Evolutionary conservation across 2,329 filamentous ascomycete genomes (phyloP).

Genomic region (Metarhizium album): DNA sequence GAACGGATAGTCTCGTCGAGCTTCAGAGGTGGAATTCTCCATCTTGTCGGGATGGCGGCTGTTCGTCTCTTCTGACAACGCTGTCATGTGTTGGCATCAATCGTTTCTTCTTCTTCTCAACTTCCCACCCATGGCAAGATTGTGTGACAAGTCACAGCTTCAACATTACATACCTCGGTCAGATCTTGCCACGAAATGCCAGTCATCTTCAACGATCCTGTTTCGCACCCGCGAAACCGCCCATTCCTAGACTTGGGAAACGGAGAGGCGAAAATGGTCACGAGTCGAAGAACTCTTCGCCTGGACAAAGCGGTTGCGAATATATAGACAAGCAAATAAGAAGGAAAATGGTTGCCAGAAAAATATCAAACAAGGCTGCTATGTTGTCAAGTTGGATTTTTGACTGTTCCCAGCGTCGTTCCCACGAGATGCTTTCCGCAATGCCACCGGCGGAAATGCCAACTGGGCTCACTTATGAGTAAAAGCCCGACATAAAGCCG

Average conservation of each 20-base stretch:
- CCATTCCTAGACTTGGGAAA: not conserved
- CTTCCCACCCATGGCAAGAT: too few relatives aligned
- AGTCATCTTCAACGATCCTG: conserved; percentile 1
- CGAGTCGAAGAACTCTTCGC: not conserved
- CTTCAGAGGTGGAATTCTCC: conserved; percentile 7
- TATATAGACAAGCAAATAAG: too few relatives aligned
- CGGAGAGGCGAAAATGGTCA: conserved; percentile 1
- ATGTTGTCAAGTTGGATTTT: too few relatives aligned
- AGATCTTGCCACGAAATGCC: conserved; percentile 6
- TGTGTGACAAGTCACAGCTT: too few relatives aligned
- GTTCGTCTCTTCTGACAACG: conserved; percentile 4
- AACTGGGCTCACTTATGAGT: not conserved
- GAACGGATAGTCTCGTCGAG: conserved; percentile 7
- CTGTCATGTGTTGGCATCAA: not conserved
- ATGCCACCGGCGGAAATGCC: not conserved
- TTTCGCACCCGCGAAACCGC: not conserved
- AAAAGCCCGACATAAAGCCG: too few relatives aligned
- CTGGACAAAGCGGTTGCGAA: too few relatives aligned
- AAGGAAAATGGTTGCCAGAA: not conserved
- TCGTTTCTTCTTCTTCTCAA: too few relatives aligned
- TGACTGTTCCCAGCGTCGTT: too few relatives aligned
- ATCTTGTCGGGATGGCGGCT: conserved; percentile 7
- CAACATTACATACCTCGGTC: conserved; percentile 6
- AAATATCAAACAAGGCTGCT: not conserved
- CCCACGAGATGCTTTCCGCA: not conserved